Evolutionary conservation across 2,329 filamentous ascomycete genomes (phyloP).

Genomic region (Penicillium olsonii): DNA sequence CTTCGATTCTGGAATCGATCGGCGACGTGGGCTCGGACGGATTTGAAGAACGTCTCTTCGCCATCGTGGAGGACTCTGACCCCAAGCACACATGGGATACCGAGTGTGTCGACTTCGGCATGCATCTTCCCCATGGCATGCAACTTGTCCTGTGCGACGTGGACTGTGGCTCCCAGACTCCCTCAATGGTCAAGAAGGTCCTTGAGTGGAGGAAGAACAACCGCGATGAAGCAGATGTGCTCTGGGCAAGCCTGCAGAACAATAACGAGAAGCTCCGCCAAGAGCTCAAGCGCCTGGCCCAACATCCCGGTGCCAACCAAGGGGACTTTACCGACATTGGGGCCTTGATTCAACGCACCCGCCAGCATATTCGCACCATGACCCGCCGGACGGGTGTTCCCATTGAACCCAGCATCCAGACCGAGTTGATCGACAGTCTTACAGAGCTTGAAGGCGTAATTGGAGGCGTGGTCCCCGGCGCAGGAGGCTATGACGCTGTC

Average conservation of each 20-base stretch:
- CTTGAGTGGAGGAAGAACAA: conserved; percentile 75
- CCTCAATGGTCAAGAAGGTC: conserved; percentile 93
- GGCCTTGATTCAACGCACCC: conserved; percentile 53
- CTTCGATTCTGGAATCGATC: conserved; percentile 66
- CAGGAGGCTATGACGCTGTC: conserved; percentile 90
- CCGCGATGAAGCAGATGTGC: conserved; percentile 60
- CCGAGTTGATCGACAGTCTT: conserved; percentile 76
- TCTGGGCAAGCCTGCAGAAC: conserved; percentile 76
- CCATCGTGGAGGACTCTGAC: conserved; percentile 64
- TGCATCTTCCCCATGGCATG: conserved; percentile 71
- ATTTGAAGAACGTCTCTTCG: conserved; percentile 67
- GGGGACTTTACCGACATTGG: conserved; percentile 56
- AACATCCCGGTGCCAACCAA: conserved; percentile 44
- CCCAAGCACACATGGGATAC: conserved; percentile 69
- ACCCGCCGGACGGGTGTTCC: conserved; percentile 72
- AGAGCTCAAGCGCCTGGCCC: conserved; percentile 59
- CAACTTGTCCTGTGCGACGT: conserved; percentile 93
- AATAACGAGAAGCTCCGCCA: conserved; percentile 71
- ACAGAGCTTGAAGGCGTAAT: conserved; percentile 73
- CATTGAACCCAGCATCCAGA: conserved; percentile 87
- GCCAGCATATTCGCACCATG: conserved; percentile 72
- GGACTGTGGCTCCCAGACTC: conserved; percentile 88
- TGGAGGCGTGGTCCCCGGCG: conserved; percentile 89
- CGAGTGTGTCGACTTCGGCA: conserved; percentile 68
- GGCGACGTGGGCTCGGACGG: conserved; percentile 66